Evolutionary conservation across 805 yeast species (phyloP), one percentile per base, ranked within the genome.

Genomic region (Wickerhamiella domercqiae): DNA sequence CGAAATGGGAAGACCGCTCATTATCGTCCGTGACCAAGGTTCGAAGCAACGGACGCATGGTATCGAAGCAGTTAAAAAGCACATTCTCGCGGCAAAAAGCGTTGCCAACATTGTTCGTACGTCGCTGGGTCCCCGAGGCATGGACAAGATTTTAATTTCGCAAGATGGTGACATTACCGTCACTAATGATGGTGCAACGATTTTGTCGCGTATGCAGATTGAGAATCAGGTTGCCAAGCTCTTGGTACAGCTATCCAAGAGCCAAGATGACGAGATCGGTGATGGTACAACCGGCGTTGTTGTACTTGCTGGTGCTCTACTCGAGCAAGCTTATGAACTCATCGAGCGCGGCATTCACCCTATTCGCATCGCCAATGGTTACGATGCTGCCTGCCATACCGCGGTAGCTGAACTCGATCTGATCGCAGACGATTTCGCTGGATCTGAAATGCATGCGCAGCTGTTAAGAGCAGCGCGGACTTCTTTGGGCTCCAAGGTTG

Each of bases 221-320:
- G 94, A 84, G 49, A 86, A 80, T 59, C 94, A 90, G 62, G 84
- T 90, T 50, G 99, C 98, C 47, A 90, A 90, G 61, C 67, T 90
- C 43, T 65, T 90, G 53, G 99, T 90, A 15, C 94, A 93, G 61
- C 69, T 90, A 47, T 79, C 95, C 21, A 80, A 73, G 57, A 81
- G 94, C 20, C 98, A 87, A 66, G 98, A 87, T 59, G 95, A 90
- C 57, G 97, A 87, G 62, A 83, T 87, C 56, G 98, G 98, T 39
- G 98, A 87, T 58, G 98, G 98, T 54, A 90, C 99, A 21, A 90
- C 99, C 4, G 97, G 97, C 55, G 99, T 90, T 21, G 97, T 90
- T 38, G 97, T 90, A 2, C 65, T 90, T 37, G 97, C 98, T 1
- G 80, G 94, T 47, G 93, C 97, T 2, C 65, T 90, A 46, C 67